Percentiles rank a stretch among this genome's conserved stretches.
Conservation (phyloP, 2,329 filamentous ascomycete species). For the Pleochaeta shiraiana region DNA sequence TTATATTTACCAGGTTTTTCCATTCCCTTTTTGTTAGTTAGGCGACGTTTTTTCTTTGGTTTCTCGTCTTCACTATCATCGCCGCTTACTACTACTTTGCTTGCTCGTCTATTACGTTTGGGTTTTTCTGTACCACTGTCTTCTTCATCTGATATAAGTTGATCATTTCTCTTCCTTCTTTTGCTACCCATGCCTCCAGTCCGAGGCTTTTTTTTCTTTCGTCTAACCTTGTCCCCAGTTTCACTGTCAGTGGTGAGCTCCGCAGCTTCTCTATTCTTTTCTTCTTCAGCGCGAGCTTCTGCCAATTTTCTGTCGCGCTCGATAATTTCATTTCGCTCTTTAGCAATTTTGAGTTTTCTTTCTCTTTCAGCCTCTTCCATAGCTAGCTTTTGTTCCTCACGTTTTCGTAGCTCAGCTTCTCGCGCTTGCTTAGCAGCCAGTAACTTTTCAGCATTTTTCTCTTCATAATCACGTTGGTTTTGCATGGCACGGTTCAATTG, state of each 20-base stretch:
- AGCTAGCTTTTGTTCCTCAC: conserved; percentile 54
- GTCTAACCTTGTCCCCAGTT: conserved; percentile 60
- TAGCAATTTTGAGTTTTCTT: conserved; percentile 59
- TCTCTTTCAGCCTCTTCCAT: conserved; percentile 48
- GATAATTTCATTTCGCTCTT: conserved; percentile 62
- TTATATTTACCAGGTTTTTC: conserved; percentile 17
- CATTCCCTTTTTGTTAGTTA: conserved; percentile 15
- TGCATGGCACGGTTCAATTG: conserved; percentile 74
- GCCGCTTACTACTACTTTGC: conserved; percentile 10
- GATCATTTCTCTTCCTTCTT: conserved; percentile 22
- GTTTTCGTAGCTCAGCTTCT: conserved; percentile 55
- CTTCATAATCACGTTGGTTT: conserved; percentile 76
- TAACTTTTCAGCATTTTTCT: conserved; percentile 76
- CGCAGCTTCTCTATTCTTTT: conserved; percentile 43
- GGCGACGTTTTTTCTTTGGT: conserved; percentile 19
- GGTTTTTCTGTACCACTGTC: conserved; percentile 13
- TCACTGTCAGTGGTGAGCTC: conserved; percentile 67
- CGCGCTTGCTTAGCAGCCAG: conserved; percentile 58
- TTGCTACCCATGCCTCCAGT: conserved; percentile 21
- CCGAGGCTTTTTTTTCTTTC: conserved; percentile 49
- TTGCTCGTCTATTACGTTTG: conserved; percentile 9
- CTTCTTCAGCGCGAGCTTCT: conserved; percentile 47
- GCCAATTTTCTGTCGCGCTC: conserved; percentile 55
- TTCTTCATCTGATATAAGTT: conserved; percentile 17
- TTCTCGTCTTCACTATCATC: conserved; percentile 19